phyloP scores from a whole-genome alignment of 805 yeast genomes.

The Maudiozyma turicensis region DNA sequence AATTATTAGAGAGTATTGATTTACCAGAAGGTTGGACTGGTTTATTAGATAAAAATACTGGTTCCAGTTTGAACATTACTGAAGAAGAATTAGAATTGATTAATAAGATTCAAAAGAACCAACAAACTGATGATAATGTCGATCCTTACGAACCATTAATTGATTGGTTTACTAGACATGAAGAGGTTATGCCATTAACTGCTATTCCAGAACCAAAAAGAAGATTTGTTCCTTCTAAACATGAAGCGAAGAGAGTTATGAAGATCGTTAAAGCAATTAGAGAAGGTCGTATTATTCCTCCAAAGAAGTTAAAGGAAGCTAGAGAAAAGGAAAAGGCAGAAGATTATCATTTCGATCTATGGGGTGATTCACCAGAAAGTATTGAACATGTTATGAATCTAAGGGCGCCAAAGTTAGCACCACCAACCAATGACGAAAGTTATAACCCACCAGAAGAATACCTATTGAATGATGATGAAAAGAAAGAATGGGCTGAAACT shows the following conservation, averaged over 20 bases:
- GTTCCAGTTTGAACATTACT: conserved; percentile 69
- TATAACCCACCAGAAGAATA: conserved; percentile 98
- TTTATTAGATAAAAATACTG: conserved; percentile 80
- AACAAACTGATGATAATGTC: conserved; percentile 66
- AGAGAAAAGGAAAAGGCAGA: conserved; percentile 43
- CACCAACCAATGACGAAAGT: conserved; percentile 93
- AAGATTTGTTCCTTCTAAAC: conserved; percentile 91
- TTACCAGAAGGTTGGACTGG: conserved; percentile 99
- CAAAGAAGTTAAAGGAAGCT: conserved; percentile 44
- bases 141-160: conserved; percentile 90
- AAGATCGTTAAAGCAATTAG: conserved; percentile 93
- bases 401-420: conserved; percentile 91
- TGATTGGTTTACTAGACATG: conserved; percentile 88
- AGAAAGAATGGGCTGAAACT: conserved; percentile 52
- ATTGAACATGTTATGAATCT: conserved; percentile 79
- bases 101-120: conserved; percentile 74
- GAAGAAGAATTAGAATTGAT: conserved; percentile 85
- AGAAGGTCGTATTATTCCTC: conserved; percentile 87
- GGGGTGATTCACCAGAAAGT: conserved; percentile 62
- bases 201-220: conserved; percentile 97
- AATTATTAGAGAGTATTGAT: conserved; percentile 80
- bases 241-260: conserved; percentile 94
- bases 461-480: conserved; percentile 68
- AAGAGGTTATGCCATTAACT: conserved; percentile 81
- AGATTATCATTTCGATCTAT: conserved; percentile 60